phyloP scores from a whole-genome alignment of 176 grass and related monocot genomes.

The Poa annua region DNA sequence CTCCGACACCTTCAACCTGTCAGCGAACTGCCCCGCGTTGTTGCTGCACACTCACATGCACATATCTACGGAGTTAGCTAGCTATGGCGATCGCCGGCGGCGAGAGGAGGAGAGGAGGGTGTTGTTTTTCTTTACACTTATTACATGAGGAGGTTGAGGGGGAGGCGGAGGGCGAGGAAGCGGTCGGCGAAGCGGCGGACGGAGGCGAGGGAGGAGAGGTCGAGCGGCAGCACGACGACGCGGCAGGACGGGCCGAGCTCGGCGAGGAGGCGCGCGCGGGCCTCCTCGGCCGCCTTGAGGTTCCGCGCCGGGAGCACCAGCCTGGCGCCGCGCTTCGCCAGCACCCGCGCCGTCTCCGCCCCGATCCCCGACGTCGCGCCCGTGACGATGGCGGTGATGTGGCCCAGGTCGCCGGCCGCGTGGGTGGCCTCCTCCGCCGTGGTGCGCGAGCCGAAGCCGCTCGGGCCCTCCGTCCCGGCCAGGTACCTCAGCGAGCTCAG shows the following conservation, averaged over 20 bases:
- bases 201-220: constrained; percentile 90
- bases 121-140: no score
- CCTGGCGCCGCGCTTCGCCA: constrained; percentile 77
- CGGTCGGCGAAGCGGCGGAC: constrained; percentile 72
- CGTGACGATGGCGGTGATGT: constrained; percentile 87
- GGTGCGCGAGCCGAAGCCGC: constrained; percentile 83
- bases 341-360: constrained; percentile 77
- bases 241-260: constrained; percentile 40
- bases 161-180: constrained; percentile 75
- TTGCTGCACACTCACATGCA: constrained; percentile 54
- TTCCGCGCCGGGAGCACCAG: constrained; percentile 83
- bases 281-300: constrained; percentile 88
- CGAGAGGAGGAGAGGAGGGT: not conserved
- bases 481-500: constrained; percentile 74
- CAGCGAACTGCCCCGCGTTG: constrained; percentile 93
- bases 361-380: constrained; percentile 97
- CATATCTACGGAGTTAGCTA: not conserved
- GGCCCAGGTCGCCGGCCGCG: constrained; percentile 53
- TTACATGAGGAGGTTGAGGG: constrained; percentile 86
- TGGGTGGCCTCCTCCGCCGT: constrained; percentile 71
- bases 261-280: constrained; percentile 54
- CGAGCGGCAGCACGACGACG: constrained; percentile 81
- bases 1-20: constrained; percentile 68
- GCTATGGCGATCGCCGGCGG: not conserved
- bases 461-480: constrained; percentile 69